Base-by-base conservation (phyloP, 345 rosid species). In the Euclidium syriacum region DNA sequence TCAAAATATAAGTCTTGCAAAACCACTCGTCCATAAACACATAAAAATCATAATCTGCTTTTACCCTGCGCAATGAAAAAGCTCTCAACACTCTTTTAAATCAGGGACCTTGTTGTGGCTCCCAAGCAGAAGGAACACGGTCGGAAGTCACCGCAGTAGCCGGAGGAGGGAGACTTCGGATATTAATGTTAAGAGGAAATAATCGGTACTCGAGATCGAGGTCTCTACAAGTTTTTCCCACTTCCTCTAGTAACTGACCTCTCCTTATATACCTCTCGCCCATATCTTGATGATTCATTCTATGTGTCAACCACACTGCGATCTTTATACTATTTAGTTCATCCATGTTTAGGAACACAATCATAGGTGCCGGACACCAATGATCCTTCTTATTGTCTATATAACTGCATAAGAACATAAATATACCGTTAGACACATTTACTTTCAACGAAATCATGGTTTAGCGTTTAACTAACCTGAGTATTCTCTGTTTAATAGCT, bases 261-360 rank as follows among this genome's bases (percentile, higher is more conserved):
- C 98, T 81, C 58, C 98, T 80, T 8, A 11, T 36, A 64, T 17
- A 88, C 67, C 77, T 80, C 73, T 82, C 92, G 12, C 87, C 92
- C 83, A 85, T 83, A 79, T 91, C 84, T 56, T 88, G 98, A 72
- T 74, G 80, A 70, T 91, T 91, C 72, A 88, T 88, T 64, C 51
- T 79, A 36, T 88, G 96, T 6, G 79, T 58, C 3, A 80, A 63
- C 96, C 96, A 88, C 52, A 88, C 68, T 0, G 91, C 95, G 9
- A 88, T 66, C 71, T 64, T 85, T 51, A 91, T 57, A 56, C 68
- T 75, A 19, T 79, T 75, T 77, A 88, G 54, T 10, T 67, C 81
- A 55, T 82, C 91, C 47, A 86, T 58, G 34, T 80, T 88, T 72
- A 75, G 81, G 16, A 71, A 50, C 47, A 91, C 51, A 7, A 91